Percentiles rank a stretch among this genome's conserved stretches.
These are phyloP conservation scores for Pseudogymnoascus destructans DNA, from an alignment of 2,329 filamentous ascomycete species.

Conservation along the genomic window DNA sequence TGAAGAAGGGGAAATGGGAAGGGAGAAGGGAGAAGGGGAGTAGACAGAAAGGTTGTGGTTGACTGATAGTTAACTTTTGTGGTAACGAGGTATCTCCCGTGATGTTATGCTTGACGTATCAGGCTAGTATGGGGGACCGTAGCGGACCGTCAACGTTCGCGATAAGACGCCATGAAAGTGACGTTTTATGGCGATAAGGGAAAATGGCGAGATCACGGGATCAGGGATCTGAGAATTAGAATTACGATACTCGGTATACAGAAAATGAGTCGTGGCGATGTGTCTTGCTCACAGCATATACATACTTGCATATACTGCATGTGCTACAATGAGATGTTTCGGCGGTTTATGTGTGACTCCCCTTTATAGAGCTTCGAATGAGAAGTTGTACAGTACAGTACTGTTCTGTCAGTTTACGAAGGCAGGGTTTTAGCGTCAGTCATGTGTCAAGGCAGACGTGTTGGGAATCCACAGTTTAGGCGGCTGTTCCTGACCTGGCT, in stretches of 20 bases:
- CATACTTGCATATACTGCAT: not conserved
- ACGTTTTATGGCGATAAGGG: slow-evolving; percentile 7
- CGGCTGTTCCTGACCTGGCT: slow-evolving; percentile 1
- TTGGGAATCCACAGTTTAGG: not conserved
- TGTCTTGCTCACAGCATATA: slow-evolving; percentile 2
- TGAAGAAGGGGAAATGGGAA: not conserved
- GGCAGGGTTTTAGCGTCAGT: not conserved
- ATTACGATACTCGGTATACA: not conserved
- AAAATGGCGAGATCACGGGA: not conserved
- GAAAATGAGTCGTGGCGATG: not conserved
- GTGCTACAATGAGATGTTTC: not conserved
- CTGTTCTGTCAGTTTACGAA: not conserved
- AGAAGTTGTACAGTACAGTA: not conserved
- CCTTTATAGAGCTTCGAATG: not conserved
- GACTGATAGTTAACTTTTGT: not conserved
- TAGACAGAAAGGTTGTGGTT: slow-evolving; percentile 7
- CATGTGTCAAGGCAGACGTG: not conserved
- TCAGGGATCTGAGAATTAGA: not conserved
- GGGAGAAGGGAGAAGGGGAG: not conserved
- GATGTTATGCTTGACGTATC: slow-evolving; percentile 2
- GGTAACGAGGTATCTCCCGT: slow-evolving; percentile 7
- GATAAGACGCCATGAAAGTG: slow-evolving; percentile 6
- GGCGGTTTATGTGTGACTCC: not conserved
- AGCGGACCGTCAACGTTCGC: slow-evolving; percentile 2
- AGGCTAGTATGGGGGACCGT: slow-evolving; percentile 1